Percentiles rank a stretch among this genome's conserved stretches.
Conservation (phyloP, 257 asterid species). For the Penstemon barbatus region DNA sequence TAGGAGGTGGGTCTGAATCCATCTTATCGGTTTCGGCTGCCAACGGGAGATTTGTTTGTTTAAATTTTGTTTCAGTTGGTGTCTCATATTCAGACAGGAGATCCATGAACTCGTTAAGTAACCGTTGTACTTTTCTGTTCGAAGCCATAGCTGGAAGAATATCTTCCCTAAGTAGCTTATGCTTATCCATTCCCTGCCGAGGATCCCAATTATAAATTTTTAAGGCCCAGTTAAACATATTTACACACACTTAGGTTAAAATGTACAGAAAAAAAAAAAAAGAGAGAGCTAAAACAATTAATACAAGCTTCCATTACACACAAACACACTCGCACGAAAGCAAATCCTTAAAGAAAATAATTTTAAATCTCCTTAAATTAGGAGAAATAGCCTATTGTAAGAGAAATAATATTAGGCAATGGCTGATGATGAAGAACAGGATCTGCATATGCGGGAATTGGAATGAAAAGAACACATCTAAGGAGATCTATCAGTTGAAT, state of each 20-base stretch:
- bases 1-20: conserved; percentile 24
- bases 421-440: too few species aligned
- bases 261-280: not conserved
- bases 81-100: conserved; percentile 69
- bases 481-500: too few species aligned
- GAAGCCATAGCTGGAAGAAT: conserved; percentile 99
- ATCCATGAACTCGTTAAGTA: conserved; percentile 83
- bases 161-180: conserved; percentile 88
- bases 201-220: conserved; percentile 6
- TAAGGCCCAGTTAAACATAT: not conserved
- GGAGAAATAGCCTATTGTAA: too few species aligned
- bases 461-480: too few species aligned
- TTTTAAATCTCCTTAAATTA: too few species aligned
- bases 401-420: too few species aligned
- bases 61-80: conserved; percentile 32
- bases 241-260: not conserved
- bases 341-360: too few species aligned
- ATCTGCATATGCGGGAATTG: too few species aligned
- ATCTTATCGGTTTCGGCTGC: too few species aligned
- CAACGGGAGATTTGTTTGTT: conserved; percentile 26
- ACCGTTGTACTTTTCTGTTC: conserved; percentile 84
- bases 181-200: conserved; percentile 86
- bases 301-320: not conserved
- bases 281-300: not conserved
- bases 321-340: too few species aligned